A percentile compares a stretch with the other conserved stretches of the same genome.
phyloP scores from a whole-genome alignment of 2,329 filamentous ascomycete species.

The Stagonosporopsis chrysanthemi region DNA sequence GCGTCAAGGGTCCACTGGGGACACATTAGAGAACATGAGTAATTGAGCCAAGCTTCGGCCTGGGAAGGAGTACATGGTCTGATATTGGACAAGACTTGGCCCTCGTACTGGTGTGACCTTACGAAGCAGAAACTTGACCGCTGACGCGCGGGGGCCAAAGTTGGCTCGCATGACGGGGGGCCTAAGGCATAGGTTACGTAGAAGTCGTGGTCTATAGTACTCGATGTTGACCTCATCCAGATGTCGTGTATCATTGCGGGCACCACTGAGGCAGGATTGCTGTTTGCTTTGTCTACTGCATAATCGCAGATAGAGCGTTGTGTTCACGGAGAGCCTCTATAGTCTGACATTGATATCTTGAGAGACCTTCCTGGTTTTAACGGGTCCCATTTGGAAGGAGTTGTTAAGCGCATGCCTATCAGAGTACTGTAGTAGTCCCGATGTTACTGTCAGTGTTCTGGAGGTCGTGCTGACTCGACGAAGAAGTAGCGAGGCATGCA shows the following conservation, averaged over 20 bases:
- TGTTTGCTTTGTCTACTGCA: not conserved
- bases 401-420: not conserved
- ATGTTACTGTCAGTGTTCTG: too few species aligned
- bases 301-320: too few species aligned
- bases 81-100: constrained; percentile 2
- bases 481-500: not conserved
- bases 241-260: too few species aligned
- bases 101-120: not conserved
- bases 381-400: not conserved
- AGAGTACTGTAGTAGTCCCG: too few species aligned
- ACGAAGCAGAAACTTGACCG: not conserved
- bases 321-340: not conserved
- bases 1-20: not conserved
- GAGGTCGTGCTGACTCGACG: too few species aligned
- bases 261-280: not conserved
- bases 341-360: not conserved
- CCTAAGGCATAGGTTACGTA: not conserved
- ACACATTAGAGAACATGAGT: not conserved
- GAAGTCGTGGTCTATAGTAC: not conserved
- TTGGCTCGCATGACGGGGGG: not conserved
- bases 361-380: not conserved
- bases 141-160: not conserved
- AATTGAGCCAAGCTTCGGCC: not conserved
- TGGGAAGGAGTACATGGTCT: not conserved
- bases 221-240: not conserved